phyloP scores from a whole-genome alignment of 257 asterid species.

The Primulina eburnea region DNA sequence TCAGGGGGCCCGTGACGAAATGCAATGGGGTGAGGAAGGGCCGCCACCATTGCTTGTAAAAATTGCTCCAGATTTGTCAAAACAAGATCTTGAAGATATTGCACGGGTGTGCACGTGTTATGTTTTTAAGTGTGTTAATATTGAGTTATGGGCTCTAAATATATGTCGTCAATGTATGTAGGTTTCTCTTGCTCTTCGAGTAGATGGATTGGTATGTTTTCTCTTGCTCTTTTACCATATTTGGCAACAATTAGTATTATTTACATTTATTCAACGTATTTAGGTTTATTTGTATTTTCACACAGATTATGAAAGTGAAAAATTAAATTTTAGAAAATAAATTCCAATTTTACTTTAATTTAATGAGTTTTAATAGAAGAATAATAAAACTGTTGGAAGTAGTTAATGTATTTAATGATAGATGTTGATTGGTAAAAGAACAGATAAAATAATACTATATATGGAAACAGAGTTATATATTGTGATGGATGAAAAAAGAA shows the following conservation, averaged over 20 bases:
- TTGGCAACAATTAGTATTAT: not conserved
- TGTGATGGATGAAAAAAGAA: no score
- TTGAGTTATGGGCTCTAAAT: slow-evolving; percentile 14
- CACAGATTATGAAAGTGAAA: no score
- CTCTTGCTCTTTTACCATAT: not conserved
- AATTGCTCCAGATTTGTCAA: slow-evolving; percentile 95
- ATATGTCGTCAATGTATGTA: slow-evolving; percentile 36
- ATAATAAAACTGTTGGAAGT: no score
- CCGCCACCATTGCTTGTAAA: slow-evolving; percentile 96
- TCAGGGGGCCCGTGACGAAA: slow-evolving; percentile 98
- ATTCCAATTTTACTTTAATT: no score
- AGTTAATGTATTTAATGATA: no score
- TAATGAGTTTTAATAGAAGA: no score
- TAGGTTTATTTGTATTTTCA: no score
- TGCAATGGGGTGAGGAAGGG: slow-evolving; percentile 99
- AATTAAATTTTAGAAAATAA: no score
- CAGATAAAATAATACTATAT: no score
- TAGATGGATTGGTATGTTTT: slow-evolving; percentile 86
- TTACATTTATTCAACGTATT: not conserved
- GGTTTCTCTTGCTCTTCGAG: slow-evolving; percentile 95
- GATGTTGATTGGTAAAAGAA: no score
- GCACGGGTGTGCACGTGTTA: slow-evolving; percentile 62
- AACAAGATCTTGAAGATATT: slow-evolving; percentile 94
- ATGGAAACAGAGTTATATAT: no score
- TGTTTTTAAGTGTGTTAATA: slow-evolving; percentile 13